Percentiles rank a stretch among this genome's conserved stretches.
Conservation (phyloP, 805 yeast genomes). For the Yarrowia phangngaensis region DNA sequence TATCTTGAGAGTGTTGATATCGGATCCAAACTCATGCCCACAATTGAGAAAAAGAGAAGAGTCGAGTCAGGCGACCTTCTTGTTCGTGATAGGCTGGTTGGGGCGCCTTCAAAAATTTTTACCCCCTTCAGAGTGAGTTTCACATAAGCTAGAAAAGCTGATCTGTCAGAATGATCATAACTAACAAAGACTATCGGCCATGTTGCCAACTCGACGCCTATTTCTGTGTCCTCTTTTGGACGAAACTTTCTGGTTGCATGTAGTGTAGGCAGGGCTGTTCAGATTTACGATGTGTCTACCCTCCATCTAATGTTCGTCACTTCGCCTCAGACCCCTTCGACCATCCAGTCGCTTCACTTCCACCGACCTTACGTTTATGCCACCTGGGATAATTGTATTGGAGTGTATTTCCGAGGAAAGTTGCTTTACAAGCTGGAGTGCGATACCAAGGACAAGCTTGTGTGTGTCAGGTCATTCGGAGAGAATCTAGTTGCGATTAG, state of each 20-base stretch:
- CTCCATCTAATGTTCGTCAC: slow-evolving; percentile 83
- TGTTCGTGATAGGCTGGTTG: slow-evolving; percentile 13
- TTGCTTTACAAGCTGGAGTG: slow-evolving; percentile 46
- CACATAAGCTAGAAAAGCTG: too few species aligned
- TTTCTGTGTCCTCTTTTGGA: slow-evolving; percentile 85
- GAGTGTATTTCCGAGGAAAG: slow-evolving; percentile 78
- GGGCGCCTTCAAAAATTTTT: slow-evolving; percentile 54
- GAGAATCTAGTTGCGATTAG: slow-evolving; percentile 42
- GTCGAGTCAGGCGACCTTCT: slow-evolving; percentile 15
- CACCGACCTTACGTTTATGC: slow-evolving; percentile 83
- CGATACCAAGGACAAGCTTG: slow-evolving; percentile 32
- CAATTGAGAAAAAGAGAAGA: slow-evolving; percentile 24
- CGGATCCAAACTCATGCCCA: slow-evolving; percentile 11
- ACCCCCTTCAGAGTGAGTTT: slow-evolving; percentile 69
- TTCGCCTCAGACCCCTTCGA: slow-evolving; percentile 64
- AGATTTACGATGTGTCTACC: slow-evolving; percentile 83
- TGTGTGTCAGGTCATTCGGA: slow-evolving; percentile 6
- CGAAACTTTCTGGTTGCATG: slow-evolving; percentile 83
- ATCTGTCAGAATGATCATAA: not conserved
- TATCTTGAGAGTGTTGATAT: slow-evolving; percentile 4
- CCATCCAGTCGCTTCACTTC: slow-evolving; percentile 68
- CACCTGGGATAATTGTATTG: slow-evolving; percentile 60
- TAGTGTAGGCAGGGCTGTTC: slow-evolving; percentile 83
- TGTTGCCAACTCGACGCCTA: slow-evolving; percentile 82
- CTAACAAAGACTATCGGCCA: slow-evolving; percentile 56